phyloP scores from a whole-genome alignment of 2,329 filamentous ascomycete genomes.

The Fusarium denticulatum region DNA sequence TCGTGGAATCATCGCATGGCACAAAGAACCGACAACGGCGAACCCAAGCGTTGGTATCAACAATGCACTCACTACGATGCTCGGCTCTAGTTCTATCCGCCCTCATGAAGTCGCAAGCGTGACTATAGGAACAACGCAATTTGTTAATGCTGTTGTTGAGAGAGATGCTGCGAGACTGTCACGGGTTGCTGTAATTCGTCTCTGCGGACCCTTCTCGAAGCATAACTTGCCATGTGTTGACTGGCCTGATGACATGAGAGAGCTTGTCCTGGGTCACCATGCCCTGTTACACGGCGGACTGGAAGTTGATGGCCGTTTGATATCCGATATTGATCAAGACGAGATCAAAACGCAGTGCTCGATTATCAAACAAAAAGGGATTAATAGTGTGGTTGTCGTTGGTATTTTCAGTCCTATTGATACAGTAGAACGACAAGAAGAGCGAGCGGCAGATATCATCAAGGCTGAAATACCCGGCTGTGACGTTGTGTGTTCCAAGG shows the following conservation, averaged over 20 bases:
- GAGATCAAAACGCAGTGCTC: conserved; percentile 54
- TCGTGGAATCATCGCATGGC: conserved; percentile 59
- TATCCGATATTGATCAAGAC: conserved; percentile 55
- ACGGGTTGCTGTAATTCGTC: conserved; percentile 63
- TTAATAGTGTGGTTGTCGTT: conserved; percentile 58
- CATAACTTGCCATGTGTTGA: conserved; percentile 62
- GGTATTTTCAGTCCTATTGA: conserved; percentile 66
- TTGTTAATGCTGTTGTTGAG: conserved; percentile 68
- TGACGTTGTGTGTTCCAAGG: conserved; percentile 61
- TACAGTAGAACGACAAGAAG: conserved; percentile 58
- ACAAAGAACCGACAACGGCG: conserved; percentile 60
- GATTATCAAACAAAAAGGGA: conserved; percentile 53
- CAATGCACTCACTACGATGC: conserved; percentile 56
- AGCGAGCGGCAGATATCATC: conserved; percentile 57
- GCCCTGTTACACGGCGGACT: conserved; percentile 60
- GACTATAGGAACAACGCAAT: conserved; percentile 66
- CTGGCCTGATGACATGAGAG: conserved; percentile 61
- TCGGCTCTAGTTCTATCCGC: conserved; percentile 47
- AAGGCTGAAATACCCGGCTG: conserved; percentile 51
- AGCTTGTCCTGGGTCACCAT: conserved; percentile 57
- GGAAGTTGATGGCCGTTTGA: conserved; percentile 61
- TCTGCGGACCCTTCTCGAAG: conserved; percentile 64
- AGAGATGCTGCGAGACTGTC: conserved; percentile 59
- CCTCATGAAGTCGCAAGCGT: conserved; percentile 57
- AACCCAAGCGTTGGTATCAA: conserved; percentile 60